A percentile compares a stretch with the other conserved stretches of the same genome.
Conservation (phyloP, 352 stramenopile species). For the Phytophthora syringae region DNA sequence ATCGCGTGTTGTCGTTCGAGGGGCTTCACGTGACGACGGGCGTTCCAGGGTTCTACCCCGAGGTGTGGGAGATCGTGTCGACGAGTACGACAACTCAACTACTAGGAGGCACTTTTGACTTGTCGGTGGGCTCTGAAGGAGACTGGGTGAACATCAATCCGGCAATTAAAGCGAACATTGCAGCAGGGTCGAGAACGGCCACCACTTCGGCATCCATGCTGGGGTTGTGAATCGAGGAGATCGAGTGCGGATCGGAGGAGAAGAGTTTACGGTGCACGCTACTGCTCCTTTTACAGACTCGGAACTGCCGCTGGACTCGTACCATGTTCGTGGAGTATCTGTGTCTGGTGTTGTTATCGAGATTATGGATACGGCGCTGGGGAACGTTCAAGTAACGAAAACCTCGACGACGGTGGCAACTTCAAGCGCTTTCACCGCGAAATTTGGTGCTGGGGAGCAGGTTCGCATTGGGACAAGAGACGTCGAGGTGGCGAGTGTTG, state of each 20-base stretch:
- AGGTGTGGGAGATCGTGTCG: constrained; percentile 74
- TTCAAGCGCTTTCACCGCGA: constrained; percentile 46
- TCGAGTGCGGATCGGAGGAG: constrained; percentile 52
- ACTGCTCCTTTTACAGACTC: constrained; percentile 76
- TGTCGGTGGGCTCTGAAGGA: constrained; percentile 79
- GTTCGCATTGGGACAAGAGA: constrained; percentile 62
- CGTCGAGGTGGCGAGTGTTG: constrained; percentile 50
- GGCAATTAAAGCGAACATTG: constrained; percentile 45
- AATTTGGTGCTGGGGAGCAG: constrained; percentile 49
- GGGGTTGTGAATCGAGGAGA: constrained; percentile 77
- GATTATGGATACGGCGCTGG: constrained; percentile 69
- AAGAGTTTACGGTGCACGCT: constrained; percentile 70
- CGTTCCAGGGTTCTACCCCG: constrained; percentile 54
- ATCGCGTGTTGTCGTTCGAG: constrained; percentile 58
- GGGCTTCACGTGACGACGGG: constrained; percentile 48
- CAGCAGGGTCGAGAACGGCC: constrained; percentile 56
- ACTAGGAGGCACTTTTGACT: constrained; percentile 67
- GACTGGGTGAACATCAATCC: constrained; percentile 42
- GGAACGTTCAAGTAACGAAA: constrained; percentile 57
- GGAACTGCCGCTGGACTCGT: constrained; percentile 67
- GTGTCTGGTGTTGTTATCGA: constrained; percentile 37
- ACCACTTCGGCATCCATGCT: constrained; percentile 52
- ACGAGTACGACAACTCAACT: constrained; percentile 39
- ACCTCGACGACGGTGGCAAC: constrained; percentile 46
- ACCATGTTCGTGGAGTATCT: constrained; percentile 70